Conservation (phyloP, 768 basidiomycete species). For the Leccinellum luteum region DNA sequence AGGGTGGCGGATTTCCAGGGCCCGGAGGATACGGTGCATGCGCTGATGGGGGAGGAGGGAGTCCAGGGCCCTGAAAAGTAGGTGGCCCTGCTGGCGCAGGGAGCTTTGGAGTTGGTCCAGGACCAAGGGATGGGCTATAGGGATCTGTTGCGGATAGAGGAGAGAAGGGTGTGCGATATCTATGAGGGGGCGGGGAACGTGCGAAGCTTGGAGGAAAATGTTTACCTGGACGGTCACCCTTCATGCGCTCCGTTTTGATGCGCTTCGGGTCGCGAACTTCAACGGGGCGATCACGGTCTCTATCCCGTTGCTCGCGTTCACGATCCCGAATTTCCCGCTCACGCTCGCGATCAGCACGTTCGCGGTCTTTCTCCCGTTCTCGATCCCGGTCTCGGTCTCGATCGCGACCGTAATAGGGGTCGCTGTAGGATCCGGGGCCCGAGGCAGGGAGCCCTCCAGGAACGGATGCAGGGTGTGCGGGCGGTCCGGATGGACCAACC, state of each 20-base stretch:
- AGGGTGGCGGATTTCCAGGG: slow-evolving; percentile 32
- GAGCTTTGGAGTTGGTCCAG: slow-evolving; percentile 40
- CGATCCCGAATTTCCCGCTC: slow-evolving; percentile 37
- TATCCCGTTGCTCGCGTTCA: slow-evolving; percentile 39
- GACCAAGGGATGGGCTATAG: slow-evolving; percentile 37
- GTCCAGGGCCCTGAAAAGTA: slow-evolving; percentile 35
- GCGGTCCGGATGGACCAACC: slow-evolving; percentile 33
- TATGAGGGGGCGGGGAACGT: slow-evolving; percentile 35
- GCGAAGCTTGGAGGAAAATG: slow-evolving; percentile 21
- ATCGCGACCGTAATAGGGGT: slow-evolving; percentile 39
- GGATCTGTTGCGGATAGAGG: slow-evolving; percentile 30
- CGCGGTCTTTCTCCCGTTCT: slow-evolving; percentile 41
- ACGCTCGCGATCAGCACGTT: slow-evolving; percentile 37
- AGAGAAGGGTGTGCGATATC: slow-evolving; percentile 25
- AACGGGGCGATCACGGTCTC: slow-evolving; percentile 46
- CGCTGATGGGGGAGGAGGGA: slow-evolving; percentile 34
- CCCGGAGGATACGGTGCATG: slow-evolving; percentile 32
- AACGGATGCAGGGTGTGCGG: slow-evolving; percentile 30
- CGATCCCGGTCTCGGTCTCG: slow-evolving; percentile 40
- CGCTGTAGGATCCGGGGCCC: slow-evolving; percentile 34
- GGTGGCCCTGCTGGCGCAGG: slow-evolving; percentile 29
- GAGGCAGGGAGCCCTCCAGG: slow-evolving; percentile 29
- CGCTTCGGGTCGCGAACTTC: slow-evolving; percentile 58
- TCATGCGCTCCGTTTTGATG: slow-evolving; percentile 52
- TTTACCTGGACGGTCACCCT: slow-evolving; percentile 44